phyloP scores from a whole-genome alignment of 106 monocot species.

The Narthecium ossifragum region DNA sequence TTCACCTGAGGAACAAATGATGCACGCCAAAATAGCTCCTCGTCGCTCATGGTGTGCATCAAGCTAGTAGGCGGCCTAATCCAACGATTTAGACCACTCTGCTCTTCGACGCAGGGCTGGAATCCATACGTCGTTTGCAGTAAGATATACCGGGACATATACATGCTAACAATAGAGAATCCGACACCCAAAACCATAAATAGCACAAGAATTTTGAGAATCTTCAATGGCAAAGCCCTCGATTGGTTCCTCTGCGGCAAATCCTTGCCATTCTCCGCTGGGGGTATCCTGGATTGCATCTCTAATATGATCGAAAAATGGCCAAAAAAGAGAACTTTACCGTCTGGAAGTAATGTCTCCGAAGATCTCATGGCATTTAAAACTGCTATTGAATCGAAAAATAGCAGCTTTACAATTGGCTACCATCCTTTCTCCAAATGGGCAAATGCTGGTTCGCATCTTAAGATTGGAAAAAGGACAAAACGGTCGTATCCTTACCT shows the following conservation, averaged over 20 bases:
- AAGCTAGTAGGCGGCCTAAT: conserved; percentile 20
- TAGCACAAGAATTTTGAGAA: conserved; percentile 10
- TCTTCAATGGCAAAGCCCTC: conserved; percentile 6
- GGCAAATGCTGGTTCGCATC: too few species aligned
- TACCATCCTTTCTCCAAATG: not conserved
- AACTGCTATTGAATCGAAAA: not conserved
- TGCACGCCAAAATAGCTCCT: conserved; percentile 51
- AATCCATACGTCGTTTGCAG: not conserved
- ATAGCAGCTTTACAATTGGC: not conserved
- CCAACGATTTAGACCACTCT: conserved; percentile 20
- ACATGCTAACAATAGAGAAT: conserved; percentile 20
- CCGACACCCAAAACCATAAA: conserved; percentile 25
- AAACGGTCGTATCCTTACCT: too few species aligned
- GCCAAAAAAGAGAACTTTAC: too few species aligned
- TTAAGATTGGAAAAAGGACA: too few species aligned
- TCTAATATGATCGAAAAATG: not conserved
- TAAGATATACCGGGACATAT: conserved; percentile 2
- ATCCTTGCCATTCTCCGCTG: conserved; percentile 25
- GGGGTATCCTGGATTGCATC: conserved; percentile 22
- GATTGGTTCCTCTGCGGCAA: conserved; percentile 7
- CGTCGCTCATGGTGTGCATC: conserved; percentile 49
- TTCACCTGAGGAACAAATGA: conserved; percentile 39
- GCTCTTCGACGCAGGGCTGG: conserved; percentile 9
- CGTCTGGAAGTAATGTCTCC: too few species aligned
- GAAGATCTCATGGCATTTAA: not conserved